Percentiles rank a stretch among this genome's conserved stretches.
These are phyloP conservation scores for Bretziella fagacearum DNA, from an alignment of 2,329 filamentous ascomycete genomes.

Conservation along the genomic window DNA sequence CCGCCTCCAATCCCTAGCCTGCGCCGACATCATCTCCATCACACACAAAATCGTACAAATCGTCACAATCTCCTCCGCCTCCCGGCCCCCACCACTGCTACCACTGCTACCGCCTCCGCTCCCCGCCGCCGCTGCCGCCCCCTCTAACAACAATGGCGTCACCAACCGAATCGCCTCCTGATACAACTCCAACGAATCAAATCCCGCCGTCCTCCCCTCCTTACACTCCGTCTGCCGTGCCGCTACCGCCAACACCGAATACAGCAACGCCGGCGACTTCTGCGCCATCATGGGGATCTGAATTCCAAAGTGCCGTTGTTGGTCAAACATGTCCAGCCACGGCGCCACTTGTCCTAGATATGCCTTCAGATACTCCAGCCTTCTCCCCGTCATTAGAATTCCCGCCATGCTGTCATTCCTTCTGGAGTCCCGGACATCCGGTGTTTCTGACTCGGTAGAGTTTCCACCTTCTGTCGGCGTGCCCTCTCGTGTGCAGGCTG, in stretches of 20 bases:
- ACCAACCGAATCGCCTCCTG: slow-evolving; percentile 34
- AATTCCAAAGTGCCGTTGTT: slow-evolving; percentile 33
- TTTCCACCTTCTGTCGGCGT: no score
- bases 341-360: slow-evolving; percentile 37
- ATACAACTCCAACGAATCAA: slow-evolving; percentile 37
- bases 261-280: slow-evolving; percentile 29
- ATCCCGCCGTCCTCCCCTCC: slow-evolving; percentile 26
- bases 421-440: slow-evolving; percentile 17
- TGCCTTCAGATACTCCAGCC: slow-evolving; percentile 28
- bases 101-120: slow-evolving; percentile 13
- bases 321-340: slow-evolving; percentile 44
- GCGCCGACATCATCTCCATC: slow-evolving; percentile 29
- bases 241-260: slow-evolving; percentile 36
- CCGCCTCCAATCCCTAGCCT: slow-evolving; percentile 32
- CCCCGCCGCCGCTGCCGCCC: slow-evolving; percentile 16
- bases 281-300: slow-evolving; percentile 34
- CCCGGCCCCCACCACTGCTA: slow-evolving; percentile 15
- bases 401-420: not conserved
- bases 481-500: slow-evolving; percentile 25
- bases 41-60: slow-evolving; percentile 26
- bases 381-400: not conserved
- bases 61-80: slow-evolving; percentile 20
- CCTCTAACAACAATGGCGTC: slow-evolving; percentile 20
- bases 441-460: slow-evolving; percentile 20
- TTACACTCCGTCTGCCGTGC: slow-evolving; percentile 37